These are phyloP conservation scores for Mytilinidion resinicola DNA, from an alignment of 495 filamentous ascomycete genomes.

Conservation along the genomic window DNA sequence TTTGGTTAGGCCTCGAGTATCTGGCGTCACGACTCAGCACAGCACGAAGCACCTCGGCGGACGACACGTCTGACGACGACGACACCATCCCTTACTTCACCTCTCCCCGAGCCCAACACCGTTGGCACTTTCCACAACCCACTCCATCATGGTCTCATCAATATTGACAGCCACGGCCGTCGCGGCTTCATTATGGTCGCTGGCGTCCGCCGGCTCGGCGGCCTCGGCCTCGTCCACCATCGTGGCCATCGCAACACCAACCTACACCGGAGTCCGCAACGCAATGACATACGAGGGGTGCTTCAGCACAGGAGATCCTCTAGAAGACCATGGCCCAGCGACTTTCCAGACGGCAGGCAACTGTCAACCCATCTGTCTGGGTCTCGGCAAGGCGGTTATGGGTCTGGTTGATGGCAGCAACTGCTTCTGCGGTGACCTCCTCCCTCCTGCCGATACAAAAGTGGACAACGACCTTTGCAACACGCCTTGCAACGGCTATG, in stretches of 20 bases:
- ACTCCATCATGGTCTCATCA: conserved; percentile 23
- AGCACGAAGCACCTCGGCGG: neutral
- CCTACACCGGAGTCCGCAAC: conserved; percentile 7
- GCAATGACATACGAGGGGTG: conserved; percentile 38
- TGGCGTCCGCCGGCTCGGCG: conserved; percentile 6
- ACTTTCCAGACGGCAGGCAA: conserved; percentile 38
- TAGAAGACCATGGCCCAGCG: conserved; percentile 33
- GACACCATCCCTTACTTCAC: neutral
- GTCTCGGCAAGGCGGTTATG: conserved; percentile 32
- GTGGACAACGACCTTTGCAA: conserved; percentile 50
- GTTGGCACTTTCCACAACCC: neutral
- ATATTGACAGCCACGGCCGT: conserved; percentile 13
- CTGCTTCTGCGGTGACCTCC: conserved; percentile 58
- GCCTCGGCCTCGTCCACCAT: neutral
- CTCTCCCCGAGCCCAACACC: neutral
- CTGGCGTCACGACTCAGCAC: neutral
- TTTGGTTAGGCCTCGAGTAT: conserved; percentile 21
- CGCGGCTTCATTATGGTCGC: conserved; percentile 16
- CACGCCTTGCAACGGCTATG: conserved; percentile 51
- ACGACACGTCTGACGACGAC: neutral
- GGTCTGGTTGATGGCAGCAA: conserved; percentile 39
- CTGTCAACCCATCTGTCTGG: conserved; percentile 39
- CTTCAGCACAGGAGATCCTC: conserved; percentile 35
- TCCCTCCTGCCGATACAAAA: conserved; percentile 46
- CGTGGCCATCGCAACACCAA: conserved; percentile 17